A percentile compares a stretch with the other conserved stretches of the same genome.
These are phyloP conservation scores for Macrophomina pseudophaseolina DNA, from an alignment of 2,329 filamentous ascomycete species.

Conservation along the genomic window DNA sequence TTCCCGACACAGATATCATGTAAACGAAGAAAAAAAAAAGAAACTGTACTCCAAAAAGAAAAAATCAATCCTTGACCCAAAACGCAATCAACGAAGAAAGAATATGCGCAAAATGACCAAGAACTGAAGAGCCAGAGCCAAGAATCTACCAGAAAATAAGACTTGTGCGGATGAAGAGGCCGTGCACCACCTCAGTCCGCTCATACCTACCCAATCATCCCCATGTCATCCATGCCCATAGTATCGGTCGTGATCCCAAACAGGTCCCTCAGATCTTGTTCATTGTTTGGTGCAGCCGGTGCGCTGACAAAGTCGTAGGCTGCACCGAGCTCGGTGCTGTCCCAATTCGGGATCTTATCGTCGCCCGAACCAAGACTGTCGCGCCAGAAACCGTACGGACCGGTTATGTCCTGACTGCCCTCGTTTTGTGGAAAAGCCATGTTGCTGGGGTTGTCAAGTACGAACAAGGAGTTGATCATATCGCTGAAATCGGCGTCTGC, in stretches of 20 bases:
- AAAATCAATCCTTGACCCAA: background rate
- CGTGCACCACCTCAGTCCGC: background rate
- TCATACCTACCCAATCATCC: background rate
- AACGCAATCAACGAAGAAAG: background rate
- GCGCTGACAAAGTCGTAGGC: constrained; percentile 24
- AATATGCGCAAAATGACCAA: background rate
- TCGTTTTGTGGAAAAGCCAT: constrained; percentile 18
- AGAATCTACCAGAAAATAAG: background rate
- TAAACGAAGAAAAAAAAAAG: background rate
- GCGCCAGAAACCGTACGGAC: constrained; percentile 8
- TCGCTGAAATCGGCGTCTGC: constrained; percentile 15
- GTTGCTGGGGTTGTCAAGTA: constrained; percentile 21
- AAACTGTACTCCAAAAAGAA: background rate
- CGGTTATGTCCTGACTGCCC: constrained; percentile 12
- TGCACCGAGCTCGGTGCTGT: background rate
- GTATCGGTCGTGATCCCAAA: constrained; percentile 13
- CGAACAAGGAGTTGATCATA: constrained; percentile 22
- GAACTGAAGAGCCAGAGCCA: background rate
- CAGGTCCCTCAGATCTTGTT: constrained; percentile 17
- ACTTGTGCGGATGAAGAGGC: background rate
- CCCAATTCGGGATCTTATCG: constrained; percentile 23
- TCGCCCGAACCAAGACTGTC: constrained; percentile 12
- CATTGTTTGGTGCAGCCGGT: constrained; percentile 14
- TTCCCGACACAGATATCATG: background rate
- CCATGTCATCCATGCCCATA: constrained; percentile 7